Percentiles rank a stretch among this genome's conserved stretches.
Conservation (phyloP, 495 filamentous ascomycete species). For the Elaphomyces granulatus region DNA sequence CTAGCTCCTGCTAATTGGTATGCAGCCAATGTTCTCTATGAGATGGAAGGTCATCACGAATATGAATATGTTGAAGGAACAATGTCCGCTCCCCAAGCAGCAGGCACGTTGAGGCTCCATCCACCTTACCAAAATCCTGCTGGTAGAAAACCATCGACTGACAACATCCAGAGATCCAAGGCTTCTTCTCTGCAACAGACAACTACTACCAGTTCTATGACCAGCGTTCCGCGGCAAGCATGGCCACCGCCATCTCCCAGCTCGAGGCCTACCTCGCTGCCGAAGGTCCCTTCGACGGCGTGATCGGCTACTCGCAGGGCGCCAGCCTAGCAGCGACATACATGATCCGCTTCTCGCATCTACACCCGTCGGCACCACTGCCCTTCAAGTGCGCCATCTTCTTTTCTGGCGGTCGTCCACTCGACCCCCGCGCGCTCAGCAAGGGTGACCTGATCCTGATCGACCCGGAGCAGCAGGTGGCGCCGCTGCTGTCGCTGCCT, state of each 20-base stretch:
- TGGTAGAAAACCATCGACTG: too few species aligned
- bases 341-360: constrained; percentile 6
- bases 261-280: constrained; percentile 8
- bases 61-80: constrained; percentile 21
- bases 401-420: constrained; percentile 7
- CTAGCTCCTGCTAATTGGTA: too few species aligned
- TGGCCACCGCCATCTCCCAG: constrained; percentile 9
- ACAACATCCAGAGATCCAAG: constrained; percentile 7
- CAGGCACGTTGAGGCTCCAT: constrained; percentile 6
- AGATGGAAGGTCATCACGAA: constrained; percentile 12
- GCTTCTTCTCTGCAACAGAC: constrained; percentile 5
- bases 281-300: constrained; percentile 21
- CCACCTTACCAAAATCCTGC: not conserved
- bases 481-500: constrained; percentile 7
- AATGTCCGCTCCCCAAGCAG: constrained; percentile 7
- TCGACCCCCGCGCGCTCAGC: constrained; percentile 6
- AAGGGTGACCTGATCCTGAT: constrained; percentile 6
- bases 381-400: constrained; percentile 18
- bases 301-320: constrained; percentile 18
- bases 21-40: constrained; percentile 14
- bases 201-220: constrained; percentile 13
- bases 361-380: not conserved
- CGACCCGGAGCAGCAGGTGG: constrained; percentile 2
- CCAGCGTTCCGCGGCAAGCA: constrained; percentile 4
- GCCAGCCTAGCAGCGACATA: constrained; percentile 11